Conservation (phyloP, 208 protist species). For the Hexamita inflata region DNA sequence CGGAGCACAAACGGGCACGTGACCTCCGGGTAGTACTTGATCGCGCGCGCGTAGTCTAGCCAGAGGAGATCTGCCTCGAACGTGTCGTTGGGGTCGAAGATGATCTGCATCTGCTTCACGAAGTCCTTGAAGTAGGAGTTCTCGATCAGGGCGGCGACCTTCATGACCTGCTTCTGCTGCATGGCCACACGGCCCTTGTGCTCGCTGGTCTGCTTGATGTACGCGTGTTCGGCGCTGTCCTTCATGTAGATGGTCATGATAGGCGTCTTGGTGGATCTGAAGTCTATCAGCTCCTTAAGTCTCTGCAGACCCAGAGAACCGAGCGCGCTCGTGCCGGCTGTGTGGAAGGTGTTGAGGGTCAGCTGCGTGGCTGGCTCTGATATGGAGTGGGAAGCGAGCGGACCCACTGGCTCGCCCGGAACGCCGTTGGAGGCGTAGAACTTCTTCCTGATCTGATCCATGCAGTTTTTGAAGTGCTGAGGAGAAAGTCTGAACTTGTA, state of each 20-base stretch:
- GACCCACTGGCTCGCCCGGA: conserved; percentile 91
- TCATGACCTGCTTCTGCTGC: conserved; percentile 17
- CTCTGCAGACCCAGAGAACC: conserved; percentile 97
- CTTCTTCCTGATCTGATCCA: conserved; percentile 76
- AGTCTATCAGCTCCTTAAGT: conserved; percentile 94
- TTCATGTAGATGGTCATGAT: conserved; percentile 74
- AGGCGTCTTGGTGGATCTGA: conserved; percentile 77
- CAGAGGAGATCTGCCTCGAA: neutral
- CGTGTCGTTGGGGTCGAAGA: conserved; percentile 4
- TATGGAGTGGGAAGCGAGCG: conserved; percentile 93
- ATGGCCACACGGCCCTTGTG: conserved; percentile 55
- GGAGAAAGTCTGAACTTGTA: conserved; percentile 69
- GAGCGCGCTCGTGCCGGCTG: conserved; percentile 93
- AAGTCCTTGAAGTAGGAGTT: conserved; percentile 89
- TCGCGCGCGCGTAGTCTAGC: neutral
- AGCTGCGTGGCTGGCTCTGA: conserved; percentile 98
- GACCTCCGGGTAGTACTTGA: neutral
- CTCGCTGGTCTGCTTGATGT: conserved; percentile 64
- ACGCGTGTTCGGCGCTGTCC: conserved; percentile 42
- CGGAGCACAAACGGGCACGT: conserved; percentile 4
- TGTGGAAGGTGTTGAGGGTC: conserved; percentile 99
- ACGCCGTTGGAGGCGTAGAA: conserved; percentile 72
- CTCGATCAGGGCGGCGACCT: conserved; percentile 37
- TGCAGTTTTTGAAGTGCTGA: conserved; percentile 81
- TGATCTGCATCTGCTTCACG: neutral